These are phyloP conservation scores for Glycine tomentella DNA, from an alignment of 306 rosid genomes.

Conservation along the genomic window DNA sequence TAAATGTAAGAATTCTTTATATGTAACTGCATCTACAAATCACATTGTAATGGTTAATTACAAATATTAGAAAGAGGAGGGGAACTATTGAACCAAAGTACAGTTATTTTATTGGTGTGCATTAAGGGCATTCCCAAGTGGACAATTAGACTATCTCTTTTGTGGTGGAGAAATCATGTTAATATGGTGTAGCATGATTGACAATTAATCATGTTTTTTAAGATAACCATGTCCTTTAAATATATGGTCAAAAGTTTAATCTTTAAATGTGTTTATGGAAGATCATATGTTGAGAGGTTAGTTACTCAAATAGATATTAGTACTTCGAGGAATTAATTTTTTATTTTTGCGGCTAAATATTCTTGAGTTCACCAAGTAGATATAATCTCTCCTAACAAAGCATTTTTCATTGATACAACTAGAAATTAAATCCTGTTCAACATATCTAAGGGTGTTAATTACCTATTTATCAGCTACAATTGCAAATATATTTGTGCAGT, in stretches of 20 bases:
- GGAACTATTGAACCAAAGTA: not conserved
- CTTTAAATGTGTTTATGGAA: no score
- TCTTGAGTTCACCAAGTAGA: not conserved
- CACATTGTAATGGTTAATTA: not conserved
- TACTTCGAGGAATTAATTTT: no score
- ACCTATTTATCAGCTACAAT: not conserved
- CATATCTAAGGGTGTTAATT: not conserved
- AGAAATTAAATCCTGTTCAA: not conserved
- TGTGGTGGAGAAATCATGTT: not conserved
- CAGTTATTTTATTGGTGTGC: not conserved
- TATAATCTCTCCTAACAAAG: not conserved
- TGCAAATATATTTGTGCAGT: not conserved
- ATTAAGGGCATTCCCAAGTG: not conserved
- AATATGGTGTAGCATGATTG: no score
- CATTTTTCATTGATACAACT: not conserved
- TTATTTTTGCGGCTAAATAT: no score
- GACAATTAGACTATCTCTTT: not conserved
- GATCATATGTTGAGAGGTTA: no score
- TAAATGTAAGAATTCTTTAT: slow-evolving; percentile 46
- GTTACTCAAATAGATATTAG: not conserved
- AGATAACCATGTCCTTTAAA: no score
- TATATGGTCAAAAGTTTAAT: no score
- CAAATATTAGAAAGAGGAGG: not conserved
- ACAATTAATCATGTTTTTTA: no score
- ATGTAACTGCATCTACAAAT: slow-evolving; percentile 25